phyloP scores from a whole-genome alignment of 352 stramenopile species.

The Globisporangium rhizosaccharum region DNA sequence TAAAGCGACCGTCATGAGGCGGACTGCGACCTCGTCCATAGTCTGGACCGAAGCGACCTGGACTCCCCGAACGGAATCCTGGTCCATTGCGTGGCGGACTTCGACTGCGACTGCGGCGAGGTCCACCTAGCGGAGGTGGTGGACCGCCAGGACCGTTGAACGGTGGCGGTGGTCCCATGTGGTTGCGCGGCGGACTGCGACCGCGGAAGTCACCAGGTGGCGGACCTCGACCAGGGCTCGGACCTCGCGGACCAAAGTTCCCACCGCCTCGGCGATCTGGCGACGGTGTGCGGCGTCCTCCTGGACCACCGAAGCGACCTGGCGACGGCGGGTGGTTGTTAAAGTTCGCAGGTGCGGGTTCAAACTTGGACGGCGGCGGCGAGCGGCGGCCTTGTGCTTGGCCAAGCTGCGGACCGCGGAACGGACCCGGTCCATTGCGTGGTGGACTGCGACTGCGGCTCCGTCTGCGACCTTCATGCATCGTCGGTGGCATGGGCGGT shows the following conservation, averaged over 20 bases:
- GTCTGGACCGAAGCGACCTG: conserved; percentile 1
- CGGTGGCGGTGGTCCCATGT: conserved; percentile 11
- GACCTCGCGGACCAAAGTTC: conserved; percentile 3
- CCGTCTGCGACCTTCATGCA: conserved; percentile 12
- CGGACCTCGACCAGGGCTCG: conserved; percentile 19
- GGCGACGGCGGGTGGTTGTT: conserved; percentile 10
- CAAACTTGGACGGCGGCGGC: conserved; percentile 9
- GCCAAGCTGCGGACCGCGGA: conserved; percentile 2
- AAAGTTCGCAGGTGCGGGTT: conserved; percentile 5
- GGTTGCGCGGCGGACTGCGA: conserved; percentile 19
- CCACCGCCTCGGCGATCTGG: conserved; percentile 4
- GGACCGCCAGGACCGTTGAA: no score
- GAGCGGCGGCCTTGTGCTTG: conserved; percentile 3
- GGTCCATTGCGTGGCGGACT: conserved; percentile 10
- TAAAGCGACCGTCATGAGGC: neutral
- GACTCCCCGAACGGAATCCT: conserved; percentile 7
- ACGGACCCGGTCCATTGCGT: conserved; percentile 16
- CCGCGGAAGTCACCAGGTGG: conserved; percentile 18
- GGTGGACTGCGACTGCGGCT: conserved; percentile 31
- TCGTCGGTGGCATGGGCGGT: neutral
- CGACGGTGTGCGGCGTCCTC: conserved; percentile 8
- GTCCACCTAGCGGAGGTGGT: conserved; percentile 5
- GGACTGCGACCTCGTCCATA: conserved; percentile 9
- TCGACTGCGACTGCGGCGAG: conserved; percentile 13
- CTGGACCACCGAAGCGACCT: neutral